Conservation (phyloP, 75 land plant species). For the Cunninghamia lanceolata region DNA sequence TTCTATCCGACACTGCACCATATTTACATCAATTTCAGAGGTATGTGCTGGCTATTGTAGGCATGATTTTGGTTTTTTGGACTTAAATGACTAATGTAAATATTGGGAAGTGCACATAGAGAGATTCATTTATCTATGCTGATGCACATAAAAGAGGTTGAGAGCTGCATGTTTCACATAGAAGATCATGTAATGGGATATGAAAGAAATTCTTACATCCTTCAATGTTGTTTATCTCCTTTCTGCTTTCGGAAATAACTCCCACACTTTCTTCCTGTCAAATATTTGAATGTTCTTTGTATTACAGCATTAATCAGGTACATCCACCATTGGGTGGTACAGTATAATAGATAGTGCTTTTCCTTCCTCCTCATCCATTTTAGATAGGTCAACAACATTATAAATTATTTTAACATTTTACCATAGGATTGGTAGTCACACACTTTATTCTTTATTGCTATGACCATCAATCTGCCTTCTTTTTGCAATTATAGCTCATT, state of each 20-base stretch:
- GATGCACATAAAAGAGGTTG: background rate
- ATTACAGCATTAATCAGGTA: background rate
- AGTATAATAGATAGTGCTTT: background rate
- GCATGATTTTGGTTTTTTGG: background rate
- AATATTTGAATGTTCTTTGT: background rate
- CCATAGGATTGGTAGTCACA: no score
- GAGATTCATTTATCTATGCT: background rate
- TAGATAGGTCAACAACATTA: background rate
- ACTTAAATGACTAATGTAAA: background rate
- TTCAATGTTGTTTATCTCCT: background rate
- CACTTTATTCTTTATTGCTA: no score
- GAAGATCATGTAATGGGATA: background rate
- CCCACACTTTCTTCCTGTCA: background rate
- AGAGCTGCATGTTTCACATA: background rate
- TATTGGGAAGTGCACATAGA: background rate
- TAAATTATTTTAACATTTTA: no score
- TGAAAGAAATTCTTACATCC: background rate
- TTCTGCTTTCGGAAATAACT: background rate
- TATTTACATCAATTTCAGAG: slow-evolving; percentile 93
- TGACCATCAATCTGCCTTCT: no score
- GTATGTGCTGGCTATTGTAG: slow-evolving; percentile 31
- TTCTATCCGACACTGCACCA: slow-evolving; percentile 42
- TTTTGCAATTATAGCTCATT: no score
- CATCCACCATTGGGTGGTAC: background rate
- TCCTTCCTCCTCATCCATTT: background rate